Evolutionary conservation across 352 stramenopile genomes (phyloP).

Genomic region (Globisporangium cederbergense): DNA sequence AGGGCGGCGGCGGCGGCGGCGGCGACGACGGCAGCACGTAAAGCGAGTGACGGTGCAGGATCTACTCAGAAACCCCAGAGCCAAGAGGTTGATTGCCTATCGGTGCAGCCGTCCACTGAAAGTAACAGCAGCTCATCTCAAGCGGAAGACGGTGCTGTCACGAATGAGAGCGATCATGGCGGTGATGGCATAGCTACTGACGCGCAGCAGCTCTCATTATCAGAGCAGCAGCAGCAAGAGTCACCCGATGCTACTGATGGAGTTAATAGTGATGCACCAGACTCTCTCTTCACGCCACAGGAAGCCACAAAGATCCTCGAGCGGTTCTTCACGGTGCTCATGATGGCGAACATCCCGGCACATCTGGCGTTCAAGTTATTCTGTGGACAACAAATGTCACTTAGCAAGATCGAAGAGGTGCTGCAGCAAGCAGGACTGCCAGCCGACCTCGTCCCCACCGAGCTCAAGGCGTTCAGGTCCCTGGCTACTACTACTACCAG

Average conservation of each 20-base stretch:
- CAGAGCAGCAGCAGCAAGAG: background rate
- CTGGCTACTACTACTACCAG: background rate
- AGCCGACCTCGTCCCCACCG: conserved; percentile 11
- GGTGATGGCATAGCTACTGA: background rate
- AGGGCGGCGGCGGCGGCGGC: background rate
- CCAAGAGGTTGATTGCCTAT: background rate
- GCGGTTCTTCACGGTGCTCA: conserved; percentile 25
- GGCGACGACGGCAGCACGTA: background rate
- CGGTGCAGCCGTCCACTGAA: background rate
- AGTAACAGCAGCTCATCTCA: background rate
- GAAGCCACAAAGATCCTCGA: conserved; percentile 18
- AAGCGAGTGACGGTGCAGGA: background rate
- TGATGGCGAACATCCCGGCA: conserved; percentile 20
- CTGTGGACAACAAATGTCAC: background rate
- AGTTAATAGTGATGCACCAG: background rate
- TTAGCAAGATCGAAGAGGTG: conserved; percentile 7
- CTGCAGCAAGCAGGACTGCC: conserved; percentile 11
- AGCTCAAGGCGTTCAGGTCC: conserved; percentile 12
- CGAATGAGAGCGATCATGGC: background rate
- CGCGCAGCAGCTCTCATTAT: background rate
- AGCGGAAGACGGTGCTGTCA: background rate
- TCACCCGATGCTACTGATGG: too few species aligned
- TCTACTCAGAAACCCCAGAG: background rate
- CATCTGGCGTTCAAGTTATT: conserved; percentile 15
- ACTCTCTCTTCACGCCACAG: background rate